Base-by-base conservation (phyloP, 2,329 filamentous ascomycete species). In the Gaeumannomyces sp. region DNA sequence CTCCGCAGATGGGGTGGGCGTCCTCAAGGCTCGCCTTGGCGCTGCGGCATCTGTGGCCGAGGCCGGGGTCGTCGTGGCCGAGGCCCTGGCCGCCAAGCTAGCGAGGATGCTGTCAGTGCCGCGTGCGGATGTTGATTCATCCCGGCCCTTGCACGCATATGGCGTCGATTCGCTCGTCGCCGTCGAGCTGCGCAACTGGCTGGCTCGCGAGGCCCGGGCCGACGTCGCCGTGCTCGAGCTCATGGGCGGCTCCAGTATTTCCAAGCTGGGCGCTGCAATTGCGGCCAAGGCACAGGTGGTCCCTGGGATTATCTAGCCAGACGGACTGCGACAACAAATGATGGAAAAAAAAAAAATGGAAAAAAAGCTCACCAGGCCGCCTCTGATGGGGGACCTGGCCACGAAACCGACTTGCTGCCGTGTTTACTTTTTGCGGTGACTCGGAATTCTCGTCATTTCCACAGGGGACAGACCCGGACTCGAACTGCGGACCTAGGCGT, bases 101-200 rank as follows among this genome's bases (percentile, higher is more conserved):
- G 70, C 57, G 65, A 28, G 28, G 35, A 45, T 45, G 10, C 38
- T 61, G n/a, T 50, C 60, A 3, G 60, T 61, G 11, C 50, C 64
- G 13, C 28, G 27, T 0, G 76, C 77, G 60, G 79, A 81, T 61
- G 76, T 83, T n/a, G 78, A 83, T 66, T 70, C 73, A 50, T 71
- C 71, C 38, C 75, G 74, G 64, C 71, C 78, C 1, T 75, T 78
- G 4, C 76, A 74, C 38, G 78, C 76, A 4, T 84, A 83, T 65
- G 82, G 82, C 0, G 78, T 84, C 8, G 82, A 85, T 71, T 83
- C 80, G 0, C 74, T 85, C 10, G 79, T 83, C 6, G 81, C 81
- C 1, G 79, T 84, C n/a, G 79, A 79, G 14, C 72, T 83, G 10
- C 76, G 81, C n/a, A 83, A 78, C 67, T 84, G 81, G 81, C 76